phyloP scores from a whole-genome alignment of 2,329 filamentous ascomycete genomes.

The Hymenoscyphus fraxineus region DNA sequence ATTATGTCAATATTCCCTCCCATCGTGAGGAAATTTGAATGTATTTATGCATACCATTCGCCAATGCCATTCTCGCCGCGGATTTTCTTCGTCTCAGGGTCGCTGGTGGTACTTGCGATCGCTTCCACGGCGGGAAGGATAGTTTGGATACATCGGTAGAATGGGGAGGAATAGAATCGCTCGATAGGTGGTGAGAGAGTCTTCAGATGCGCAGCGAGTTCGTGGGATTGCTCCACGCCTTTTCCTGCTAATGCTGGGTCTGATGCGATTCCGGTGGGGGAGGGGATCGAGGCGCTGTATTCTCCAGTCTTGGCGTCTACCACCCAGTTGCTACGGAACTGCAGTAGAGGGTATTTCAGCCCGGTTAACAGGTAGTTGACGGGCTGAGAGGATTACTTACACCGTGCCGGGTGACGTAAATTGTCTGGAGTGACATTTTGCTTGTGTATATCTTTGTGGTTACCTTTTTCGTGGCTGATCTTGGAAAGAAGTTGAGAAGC shows the following conservation, averaged over 20 bases:
- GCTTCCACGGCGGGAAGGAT: constrained; percentile 64
- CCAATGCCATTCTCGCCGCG: constrained; percentile 58
- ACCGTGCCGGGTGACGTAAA: constrained; percentile 72
- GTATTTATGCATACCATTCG: constrained; percentile 67
- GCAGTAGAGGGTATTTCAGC: constrained; percentile 17
- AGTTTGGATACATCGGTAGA: constrained; percentile 85
- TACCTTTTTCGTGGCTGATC: constrained; percentile 29
- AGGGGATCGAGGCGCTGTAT: constrained; percentile 69
- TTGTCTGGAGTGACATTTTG: constrained; percentile 53
- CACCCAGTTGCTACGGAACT: constrained; percentile 90
- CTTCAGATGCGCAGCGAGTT: constrained; percentile 66
- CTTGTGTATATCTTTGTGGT: constrained; percentile 31
- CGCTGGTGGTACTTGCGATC: constrained; percentile 33
- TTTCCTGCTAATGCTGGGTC: constrained; percentile 86
- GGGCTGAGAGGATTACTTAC: constrained; percentile 46
- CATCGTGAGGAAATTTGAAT: neutral
- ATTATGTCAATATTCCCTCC: neutral
- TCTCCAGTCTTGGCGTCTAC: constrained; percentile 76
- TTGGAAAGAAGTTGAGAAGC: neutral
- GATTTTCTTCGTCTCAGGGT: constrained; percentile 39
- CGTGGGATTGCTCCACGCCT: constrained; percentile 76
- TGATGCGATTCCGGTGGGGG: constrained; percentile 81
- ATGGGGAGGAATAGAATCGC: constrained; percentile 77
- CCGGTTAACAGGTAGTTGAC: constrained; percentile 12
- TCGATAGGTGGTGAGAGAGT: constrained; percentile 64